These are phyloP conservation scores for Myriangium duriaei DNA, from an alignment of 2,329 filamentous ascomycete genomes.

Conservation along the genomic window DNA sequence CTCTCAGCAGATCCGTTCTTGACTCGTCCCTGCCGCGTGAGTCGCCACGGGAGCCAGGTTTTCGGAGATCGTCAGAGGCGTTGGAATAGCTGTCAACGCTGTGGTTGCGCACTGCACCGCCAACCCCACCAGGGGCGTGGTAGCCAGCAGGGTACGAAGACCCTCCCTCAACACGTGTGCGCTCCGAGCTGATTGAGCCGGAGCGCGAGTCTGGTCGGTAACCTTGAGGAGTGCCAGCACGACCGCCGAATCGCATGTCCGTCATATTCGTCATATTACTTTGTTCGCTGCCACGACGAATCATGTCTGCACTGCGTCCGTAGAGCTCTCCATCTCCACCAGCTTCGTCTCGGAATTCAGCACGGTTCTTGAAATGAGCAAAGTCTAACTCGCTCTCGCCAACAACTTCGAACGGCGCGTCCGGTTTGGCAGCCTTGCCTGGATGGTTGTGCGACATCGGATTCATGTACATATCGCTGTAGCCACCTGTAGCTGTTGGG, in stretches of 20 bases:
- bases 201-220: constrained; percentile 14
- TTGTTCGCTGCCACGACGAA: constrained; percentile 50
- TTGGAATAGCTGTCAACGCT: constrained; percentile 14
- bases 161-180: constrained; percentile 23
- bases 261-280: constrained; percentile 29
- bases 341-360: constrained; percentile 77
- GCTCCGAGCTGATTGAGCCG: constrained; percentile 20
- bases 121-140: constrained; percentile 30
- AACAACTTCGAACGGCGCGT: constrained; percentile 71
- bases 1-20: constrained; percentile 14
- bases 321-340: constrained; percentile 54
- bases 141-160: constrained; percentile 36
- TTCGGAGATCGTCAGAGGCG: background rate
- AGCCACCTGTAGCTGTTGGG: constrained; percentile 50
- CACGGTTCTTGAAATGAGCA: constrained; percentile 78
- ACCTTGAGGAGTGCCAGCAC: background rate
- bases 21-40: constrained; percentile 12
- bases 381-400: constrained; percentile 79
- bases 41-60: constrained; percentile 9
- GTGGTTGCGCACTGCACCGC: constrained; percentile 20
- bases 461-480: constrained; percentile 76
- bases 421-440: constrained; percentile 43
- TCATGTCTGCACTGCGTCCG: constrained; percentile 46
- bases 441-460: constrained; percentile 54
- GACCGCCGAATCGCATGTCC: constrained; percentile 2